A percentile compares a stretch with the other conserved stretches of the same genome.
phyloP scores from a whole-genome alignment of 139 green algal species.

The Edaphochlamys debaryana region DNA sequence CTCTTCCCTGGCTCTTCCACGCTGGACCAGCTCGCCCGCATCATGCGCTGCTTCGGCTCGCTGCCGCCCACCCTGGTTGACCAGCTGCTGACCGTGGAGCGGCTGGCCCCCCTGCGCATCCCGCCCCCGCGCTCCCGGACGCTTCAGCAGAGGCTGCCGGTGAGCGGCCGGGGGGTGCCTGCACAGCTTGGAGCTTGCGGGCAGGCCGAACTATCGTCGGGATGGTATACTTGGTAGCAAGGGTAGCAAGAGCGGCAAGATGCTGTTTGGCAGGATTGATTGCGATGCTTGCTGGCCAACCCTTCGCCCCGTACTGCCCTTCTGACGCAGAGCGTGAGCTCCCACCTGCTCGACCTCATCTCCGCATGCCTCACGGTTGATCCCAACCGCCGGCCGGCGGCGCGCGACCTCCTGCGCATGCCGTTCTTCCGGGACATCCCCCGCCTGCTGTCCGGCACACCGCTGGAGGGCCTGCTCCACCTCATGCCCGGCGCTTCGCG shows the following conservation, averaged over 20 bases:
- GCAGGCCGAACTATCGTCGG: too few relatives aligned
- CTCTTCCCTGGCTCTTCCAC: conserved; percentile 75
- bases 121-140: background rate
- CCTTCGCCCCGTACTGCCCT: too few relatives aligned
- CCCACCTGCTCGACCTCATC: conserved; percentile 7
- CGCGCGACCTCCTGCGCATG: background rate
- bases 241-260: too few relatives aligned
- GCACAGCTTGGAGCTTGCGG: too few relatives aligned
- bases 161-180: too few relatives aligned
- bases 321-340: background rate
- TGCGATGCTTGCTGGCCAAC: too few relatives aligned
- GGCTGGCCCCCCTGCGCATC: background rate
- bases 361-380: background rate
- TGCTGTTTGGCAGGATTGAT: too few relatives aligned
- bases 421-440: background rate
- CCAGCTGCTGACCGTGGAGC: conserved; percentile 21
- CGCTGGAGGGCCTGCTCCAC: too few relatives aligned
- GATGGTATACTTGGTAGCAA: too few relatives aligned
- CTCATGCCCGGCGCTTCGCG: too few relatives aligned
- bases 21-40: conserved; percentile 80
- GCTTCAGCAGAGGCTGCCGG: background rate
- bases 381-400: background rate
- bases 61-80: conserved; percentile 52
- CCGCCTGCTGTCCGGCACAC: background rate
- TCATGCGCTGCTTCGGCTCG: conserved; percentile 59